A percentile compares a stretch with the other conserved stretches of the same genome.
Evolutionary conservation across 2,329 filamentous ascomycete species (phyloP).

Genomic region (Rutstroemia sydowiana): DNA sequence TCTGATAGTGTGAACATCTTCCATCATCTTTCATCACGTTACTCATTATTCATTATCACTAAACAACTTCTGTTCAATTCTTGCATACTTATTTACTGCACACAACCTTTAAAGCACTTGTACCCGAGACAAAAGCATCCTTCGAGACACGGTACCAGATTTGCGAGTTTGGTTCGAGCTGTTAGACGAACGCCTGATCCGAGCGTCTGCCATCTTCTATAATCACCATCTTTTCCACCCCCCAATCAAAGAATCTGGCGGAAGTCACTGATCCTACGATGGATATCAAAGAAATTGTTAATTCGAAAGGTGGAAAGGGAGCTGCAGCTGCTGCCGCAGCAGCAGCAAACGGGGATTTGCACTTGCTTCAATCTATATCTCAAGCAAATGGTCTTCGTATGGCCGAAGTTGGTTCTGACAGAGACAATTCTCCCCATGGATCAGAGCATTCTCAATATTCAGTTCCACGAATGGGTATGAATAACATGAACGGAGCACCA

Average conservation of each 20-base stretch:
- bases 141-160: conserved; percentile 18
- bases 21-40: background rate
- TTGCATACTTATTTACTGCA: conserved; percentile 9
- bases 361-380: conserved; percentile 30
- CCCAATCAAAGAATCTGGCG: background rate
- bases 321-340: conserved; percentile 24
- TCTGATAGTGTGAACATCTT: background rate
- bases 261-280: conserved; percentile 17
- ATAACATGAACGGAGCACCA: conserved; percentile 25
- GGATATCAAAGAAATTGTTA: conserved; percentile 33
- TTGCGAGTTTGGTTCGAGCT: conserved; percentile 19
- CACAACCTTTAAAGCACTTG: conserved; percentile 16
- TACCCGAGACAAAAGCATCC: conserved; percentile 25
- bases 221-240: conserved; percentile 16
- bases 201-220: conserved; percentile 23
- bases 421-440: conserved; percentile 30
- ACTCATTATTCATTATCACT: background rate
- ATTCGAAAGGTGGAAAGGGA: conserved; percentile 29
- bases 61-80: background rate
- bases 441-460: conserved; percentile 32
- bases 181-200: conserved; percentile 29
- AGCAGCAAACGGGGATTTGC: conserved; percentile 27
- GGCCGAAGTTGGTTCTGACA: conserved; percentile 30
- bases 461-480: conserved; percentile 25
- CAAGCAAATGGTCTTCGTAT: conserved; percentile 27